Percentiles rank a stretch among this genome's conserved stretches.
phyloP scores from a whole-genome alignment of 192 early-diverging fungal genomes.

The Coemansia sp. region DNA sequence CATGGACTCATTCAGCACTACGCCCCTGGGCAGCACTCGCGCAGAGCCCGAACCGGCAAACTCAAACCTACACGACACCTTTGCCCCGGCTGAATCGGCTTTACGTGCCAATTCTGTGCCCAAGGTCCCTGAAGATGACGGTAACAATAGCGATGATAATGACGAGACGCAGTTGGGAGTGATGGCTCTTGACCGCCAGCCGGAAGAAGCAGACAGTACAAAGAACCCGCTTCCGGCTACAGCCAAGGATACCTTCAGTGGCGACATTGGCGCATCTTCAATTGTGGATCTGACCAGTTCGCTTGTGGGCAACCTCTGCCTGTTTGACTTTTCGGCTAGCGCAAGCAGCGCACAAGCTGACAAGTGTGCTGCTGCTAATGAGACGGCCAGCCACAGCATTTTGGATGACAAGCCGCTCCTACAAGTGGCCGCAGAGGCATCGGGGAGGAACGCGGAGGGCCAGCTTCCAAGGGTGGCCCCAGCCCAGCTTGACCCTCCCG shows the following conservation, averaged over 20 bases:
- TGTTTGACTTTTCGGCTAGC: slow-evolving; percentile 1
- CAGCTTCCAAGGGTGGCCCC: background rate
- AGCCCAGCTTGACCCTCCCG: slow-evolving; percentile 21
- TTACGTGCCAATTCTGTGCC: too few species aligned
- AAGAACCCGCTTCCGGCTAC: background rate
- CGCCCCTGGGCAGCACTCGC: too few species aligned
- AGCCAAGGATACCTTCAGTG: too few species aligned
- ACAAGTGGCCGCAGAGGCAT: background rate
- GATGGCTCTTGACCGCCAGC: background rate
- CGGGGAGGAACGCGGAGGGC: background rate
- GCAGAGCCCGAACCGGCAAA: too few species aligned
- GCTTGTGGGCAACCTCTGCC: slow-evolving; percentile 13
- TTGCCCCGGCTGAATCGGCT: too few species aligned
- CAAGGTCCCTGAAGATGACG: too few species aligned
- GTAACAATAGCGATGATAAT: too few species aligned
- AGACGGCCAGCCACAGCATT: background rate
- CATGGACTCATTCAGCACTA: background rate
- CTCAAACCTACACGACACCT: too few species aligned
- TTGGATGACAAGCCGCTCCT: background rate
- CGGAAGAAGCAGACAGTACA: background rate
- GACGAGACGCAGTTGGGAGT: too few species aligned
- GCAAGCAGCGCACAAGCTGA: background rate
- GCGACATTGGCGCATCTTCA: slow-evolving; percentile 8
- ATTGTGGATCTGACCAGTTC: slow-evolving; percentile 25
- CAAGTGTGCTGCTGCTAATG: too few species aligned